These are phyloP conservation scores for Eurotiales sp. DNA, from an alignment of 2,329 filamentous ascomycete genomes.

Conservation along the genomic window DNA sequence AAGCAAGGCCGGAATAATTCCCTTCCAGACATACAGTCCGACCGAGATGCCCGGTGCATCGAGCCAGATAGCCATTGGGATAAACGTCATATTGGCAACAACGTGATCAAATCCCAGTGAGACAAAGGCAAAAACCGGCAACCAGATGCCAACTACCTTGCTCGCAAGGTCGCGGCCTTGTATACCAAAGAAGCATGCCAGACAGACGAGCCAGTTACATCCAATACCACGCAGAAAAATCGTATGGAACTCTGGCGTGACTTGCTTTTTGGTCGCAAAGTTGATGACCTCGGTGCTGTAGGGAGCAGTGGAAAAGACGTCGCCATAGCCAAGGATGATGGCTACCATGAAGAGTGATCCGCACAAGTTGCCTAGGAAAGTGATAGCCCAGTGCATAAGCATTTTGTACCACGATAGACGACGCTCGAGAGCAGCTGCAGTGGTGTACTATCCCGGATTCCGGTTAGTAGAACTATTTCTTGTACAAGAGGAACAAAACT, in stretches of 20 bases:
- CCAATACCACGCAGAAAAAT: conserved; percentile 25
- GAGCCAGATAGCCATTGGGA: conserved; percentile 25
- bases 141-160: conserved; percentile 25
- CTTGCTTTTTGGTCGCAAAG: conserved; percentile 15
- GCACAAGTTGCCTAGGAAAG: conserved; percentile 12
- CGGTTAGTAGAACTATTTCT: neutral
- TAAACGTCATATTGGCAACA: conserved; percentile 23
- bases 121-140: conserved; percentile 23
- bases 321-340: conserved; percentile 14
- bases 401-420: conserved; percentile 39
- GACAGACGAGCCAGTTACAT: conserved; percentile 23
- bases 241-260: conserved; percentile 18
- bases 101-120: conserved; percentile 22
- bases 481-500: neutral
- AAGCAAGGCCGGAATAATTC: conserved; percentile 27
- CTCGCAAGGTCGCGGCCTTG: conserved; percentile 19
- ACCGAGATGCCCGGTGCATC: conserved; percentile 35
- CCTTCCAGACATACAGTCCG: conserved; percentile 48
- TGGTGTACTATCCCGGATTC: conserved; percentile 36
- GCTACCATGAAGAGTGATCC: conserved; percentile 14
- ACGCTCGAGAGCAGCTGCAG: conserved; percentile 42
- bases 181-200: conserved; percentile 21
- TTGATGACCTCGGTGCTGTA: conserved; percentile 12
- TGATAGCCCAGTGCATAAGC: conserved; percentile 46
- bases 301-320: conserved; percentile 9